Base-by-base conservation (phyloP, 2,329 filamentous ascomycete species). In the Huntiella bhutanensis region DNA sequence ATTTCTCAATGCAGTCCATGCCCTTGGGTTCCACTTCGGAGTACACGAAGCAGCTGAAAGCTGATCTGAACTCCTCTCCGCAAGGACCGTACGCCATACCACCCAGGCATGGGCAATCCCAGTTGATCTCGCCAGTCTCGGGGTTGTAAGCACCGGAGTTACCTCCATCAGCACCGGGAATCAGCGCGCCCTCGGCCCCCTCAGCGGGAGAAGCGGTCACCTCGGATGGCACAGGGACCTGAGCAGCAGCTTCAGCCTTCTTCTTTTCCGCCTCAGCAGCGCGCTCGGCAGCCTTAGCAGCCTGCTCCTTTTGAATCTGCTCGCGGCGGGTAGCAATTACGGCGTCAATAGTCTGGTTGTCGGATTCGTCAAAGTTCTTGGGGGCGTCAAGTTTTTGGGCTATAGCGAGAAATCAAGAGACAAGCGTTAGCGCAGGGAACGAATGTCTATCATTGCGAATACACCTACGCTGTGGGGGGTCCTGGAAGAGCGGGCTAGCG, bases 91-190 rank as follows among this genome's bases (percentile, higher is more conserved):
- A 67, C 5, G 91, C 91, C 91, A 98, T 98, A 45, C 91, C 91
- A 42, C 91, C 91, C 33, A 98, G 68, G 61, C 91, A 98, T 12
- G 91, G 91, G 63, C 91, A 98, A 61, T 96, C 91, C 91, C 91
- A 98, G 70, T 98, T 98, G 65, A 98, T 98, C 71, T 98, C 91
- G 55, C 91, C 91, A 7, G 91, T 98, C 67, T 96, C 91, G 2
- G 87, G 86, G 63, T 98, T 93, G 68, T 96, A 98, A 1, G 91
- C 91, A 47, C 85, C 91, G 63, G 6, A 3, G 3, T 28, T 28
- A 28, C 22, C 69, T 48, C 65, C 66, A 5, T 68, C 65, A 2
- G 70, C 66, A 22, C 60, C 59, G 4, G 51, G 56, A 45, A 19
- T 51, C 53, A 16, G 39, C 51, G 3, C 54, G n/a, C 47, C 42